Percentiles rank a stretch among this genome's conserved stretches.
These are phyloP conservation scores for Chlorella variabilis DNA, from an alignment of 163 green algal genomes.

Conservation along the genomic window DNA sequence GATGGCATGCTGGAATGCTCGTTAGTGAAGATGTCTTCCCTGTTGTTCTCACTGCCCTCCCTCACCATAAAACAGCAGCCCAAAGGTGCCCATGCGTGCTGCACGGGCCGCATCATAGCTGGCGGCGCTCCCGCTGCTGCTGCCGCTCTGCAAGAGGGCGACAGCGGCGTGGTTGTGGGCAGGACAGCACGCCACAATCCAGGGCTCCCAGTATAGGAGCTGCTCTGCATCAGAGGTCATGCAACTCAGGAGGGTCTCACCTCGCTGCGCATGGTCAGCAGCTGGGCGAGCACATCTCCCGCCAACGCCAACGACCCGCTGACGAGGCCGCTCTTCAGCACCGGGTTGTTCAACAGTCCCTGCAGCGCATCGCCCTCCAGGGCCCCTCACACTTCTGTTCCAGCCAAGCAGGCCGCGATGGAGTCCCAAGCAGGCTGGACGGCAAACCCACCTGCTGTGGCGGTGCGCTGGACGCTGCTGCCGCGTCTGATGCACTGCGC, in stretches of 20 bases:
- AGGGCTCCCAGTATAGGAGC: too few relatives aligned
- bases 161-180: too few relatives aligned
- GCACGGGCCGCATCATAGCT: slow-evolving; percentile 59
- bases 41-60: too few relatives aligned
- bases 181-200: too few relatives aligned
- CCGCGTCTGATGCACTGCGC: neutral
- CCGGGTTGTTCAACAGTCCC: slow-evolving; percentile 22
- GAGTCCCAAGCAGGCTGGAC: neutral
- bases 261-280: slow-evolving; percentile 37
- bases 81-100: slow-evolving; percentile 79
- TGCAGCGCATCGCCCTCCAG: neutral
- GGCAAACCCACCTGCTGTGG: neutral
- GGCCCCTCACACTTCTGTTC: neutral
- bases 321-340: slow-evolving; percentile 76
- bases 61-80: slow-evolving; percentile 80
- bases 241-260: neutral
- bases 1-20: too few relatives aligned
- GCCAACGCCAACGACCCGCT: slow-evolving; percentile 70
- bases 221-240: neutral
- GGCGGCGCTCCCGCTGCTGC: too few relatives aligned
- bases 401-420: neutral
- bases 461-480: neutral
- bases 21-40: too few relatives aligned
- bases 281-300: slow-evolving; percentile 80
- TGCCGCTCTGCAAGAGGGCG: too few relatives aligned